These are phyloP conservation scores for Spiraea crenata DNA, from an alignment of 331 rosid species.

Conservation along the genomic window DNA sequence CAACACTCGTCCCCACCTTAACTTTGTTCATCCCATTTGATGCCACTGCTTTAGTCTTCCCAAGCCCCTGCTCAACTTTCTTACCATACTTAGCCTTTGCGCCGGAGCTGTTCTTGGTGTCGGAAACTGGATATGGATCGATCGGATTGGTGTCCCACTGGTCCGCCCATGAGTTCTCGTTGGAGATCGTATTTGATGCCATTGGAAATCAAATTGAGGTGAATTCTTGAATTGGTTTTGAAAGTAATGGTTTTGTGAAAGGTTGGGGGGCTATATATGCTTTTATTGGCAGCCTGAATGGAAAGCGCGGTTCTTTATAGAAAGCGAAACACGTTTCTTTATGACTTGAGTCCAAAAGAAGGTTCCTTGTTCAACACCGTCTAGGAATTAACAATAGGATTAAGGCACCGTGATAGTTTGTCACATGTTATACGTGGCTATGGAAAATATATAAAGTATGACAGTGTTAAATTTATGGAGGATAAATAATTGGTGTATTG, in stretches of 20 bases:
- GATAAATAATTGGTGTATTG: no score
- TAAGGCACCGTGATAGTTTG: no score
- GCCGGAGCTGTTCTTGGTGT: neutral
- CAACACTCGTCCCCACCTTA: conserved; percentile 32
- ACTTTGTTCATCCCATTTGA: conserved; percentile 34
- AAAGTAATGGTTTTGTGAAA: neutral
- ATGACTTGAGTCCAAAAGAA: no score
- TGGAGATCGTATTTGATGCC: conserved; percentile 18
- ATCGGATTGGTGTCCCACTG: conserved; percentile 34
- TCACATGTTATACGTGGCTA: no score
- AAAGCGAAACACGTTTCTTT: no score
- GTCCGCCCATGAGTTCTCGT: conserved; percentile 34
- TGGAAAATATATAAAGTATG: no score
- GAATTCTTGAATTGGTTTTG: neutral
- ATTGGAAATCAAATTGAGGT: neutral
- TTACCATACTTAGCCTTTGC: conserved; percentile 21
- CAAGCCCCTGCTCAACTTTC: conserved; percentile 29
- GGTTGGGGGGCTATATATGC: neutral
- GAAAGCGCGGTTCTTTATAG: neutral
- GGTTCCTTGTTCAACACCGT: no score
- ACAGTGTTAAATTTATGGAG: no score
- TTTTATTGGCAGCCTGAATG: neutral
- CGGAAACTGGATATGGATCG: conserved; percentile 11
- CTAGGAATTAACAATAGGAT: no score
- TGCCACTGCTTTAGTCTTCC: conserved; percentile 35